Percentiles rank a stretch among this genome's conserved stretches.
phyloP scores from a whole-genome alignment of 78 protist genomes.

The Monocercomonoides exilis region DNA sequence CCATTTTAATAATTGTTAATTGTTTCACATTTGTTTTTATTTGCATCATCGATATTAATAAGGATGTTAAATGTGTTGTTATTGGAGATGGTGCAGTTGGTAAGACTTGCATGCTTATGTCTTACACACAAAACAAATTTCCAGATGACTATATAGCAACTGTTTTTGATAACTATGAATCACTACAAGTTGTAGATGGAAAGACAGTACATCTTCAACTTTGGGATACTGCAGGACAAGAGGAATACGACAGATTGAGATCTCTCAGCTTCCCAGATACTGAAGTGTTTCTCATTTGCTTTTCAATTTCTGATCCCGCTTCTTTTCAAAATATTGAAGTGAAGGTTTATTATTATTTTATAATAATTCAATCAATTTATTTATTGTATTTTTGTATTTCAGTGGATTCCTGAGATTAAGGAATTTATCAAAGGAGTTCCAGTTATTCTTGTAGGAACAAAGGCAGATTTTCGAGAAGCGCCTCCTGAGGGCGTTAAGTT shows the following conservation, averaged over 20 bases:
- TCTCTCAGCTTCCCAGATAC: conserved; percentile 63
- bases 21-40: too few species aligned
- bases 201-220: conserved; percentile 2
- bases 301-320: background rate
- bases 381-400: background rate
- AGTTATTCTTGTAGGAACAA: conserved; percentile 2
- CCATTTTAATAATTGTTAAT: too few species aligned
- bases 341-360: background rate
- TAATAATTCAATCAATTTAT: background rate
- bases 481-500: background rate
- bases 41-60: background rate
- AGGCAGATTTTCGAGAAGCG: background rate
- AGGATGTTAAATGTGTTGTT: conserved; percentile 1
- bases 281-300: conserved; percentile 58
- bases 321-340: background rate
- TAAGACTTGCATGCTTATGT: conserved; percentile 5
- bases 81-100: conserved; percentile 23
- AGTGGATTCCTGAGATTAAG: background rate
- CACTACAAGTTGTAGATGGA: conserved; percentile 6
- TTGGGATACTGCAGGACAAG: conserved; percentile 12
- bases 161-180: conserved; percentile 13
- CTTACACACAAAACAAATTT: background rate
- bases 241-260: conserved; percentile 35
- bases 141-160: background rate
- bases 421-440: background rate